Conservation (phyloP, 164 flowering plant genomes). For the Umbilicus rupestris region DNA sequence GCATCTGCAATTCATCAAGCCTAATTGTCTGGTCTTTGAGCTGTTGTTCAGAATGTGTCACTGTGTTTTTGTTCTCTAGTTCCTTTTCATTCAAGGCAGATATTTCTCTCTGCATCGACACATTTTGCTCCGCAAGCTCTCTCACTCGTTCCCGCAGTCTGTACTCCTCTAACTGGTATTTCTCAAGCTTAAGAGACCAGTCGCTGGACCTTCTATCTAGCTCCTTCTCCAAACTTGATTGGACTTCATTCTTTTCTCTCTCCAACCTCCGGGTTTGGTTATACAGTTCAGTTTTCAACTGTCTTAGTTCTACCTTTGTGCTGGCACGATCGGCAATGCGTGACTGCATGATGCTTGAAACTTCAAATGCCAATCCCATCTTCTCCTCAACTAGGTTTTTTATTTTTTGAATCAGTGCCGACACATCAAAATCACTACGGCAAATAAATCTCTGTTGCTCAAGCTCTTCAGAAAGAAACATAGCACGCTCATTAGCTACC, state of each 20-base stretch:
- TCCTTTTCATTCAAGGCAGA: slow-evolving; percentile 53
- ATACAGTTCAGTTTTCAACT: slow-evolving; percentile 37
- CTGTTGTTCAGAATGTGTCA: slow-evolving; percentile 35
- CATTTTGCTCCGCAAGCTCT: slow-evolving; percentile 95
- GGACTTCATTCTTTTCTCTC: slow-evolving; percentile 73
- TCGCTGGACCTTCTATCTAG: slow-evolving; percentile 83
- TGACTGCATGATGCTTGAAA: slow-evolving; percentile 42
- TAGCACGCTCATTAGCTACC: slow-evolving; percentile 60
- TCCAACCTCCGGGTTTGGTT: slow-evolving; percentile 43
- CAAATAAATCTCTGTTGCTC: slow-evolving; percentile 39
- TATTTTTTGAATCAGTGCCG: slow-evolving; percentile 39
- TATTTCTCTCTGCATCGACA: slow-evolving; percentile 79
- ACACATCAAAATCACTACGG: slow-evolving; percentile 26
- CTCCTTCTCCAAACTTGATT: slow-evolving; percentile 62
- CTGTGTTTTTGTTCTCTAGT: slow-evolving; percentile 32
- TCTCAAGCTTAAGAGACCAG: slow-evolving; percentile 79
- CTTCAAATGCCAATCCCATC: slow-evolving; percentile 56
- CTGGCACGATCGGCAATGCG: slow-evolving; percentile 50
- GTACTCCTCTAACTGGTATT: slow-evolving; percentile 68
- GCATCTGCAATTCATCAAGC: slow-evolving; percentile 29
- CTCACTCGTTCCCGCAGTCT: slow-evolving; percentile 86
- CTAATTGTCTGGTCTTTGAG: slow-evolving; percentile 35
- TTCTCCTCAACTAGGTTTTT: slow-evolving; percentile 45
- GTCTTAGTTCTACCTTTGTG: slow-evolving; percentile 41
- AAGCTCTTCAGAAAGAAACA: slow-evolving; percentile 45